Evolutionary conservation across 2,329 filamentous ascomycete species (phyloP), one percentile per base, ranked within the genome.

Genomic region (Penicillium capsulatum): DNA sequence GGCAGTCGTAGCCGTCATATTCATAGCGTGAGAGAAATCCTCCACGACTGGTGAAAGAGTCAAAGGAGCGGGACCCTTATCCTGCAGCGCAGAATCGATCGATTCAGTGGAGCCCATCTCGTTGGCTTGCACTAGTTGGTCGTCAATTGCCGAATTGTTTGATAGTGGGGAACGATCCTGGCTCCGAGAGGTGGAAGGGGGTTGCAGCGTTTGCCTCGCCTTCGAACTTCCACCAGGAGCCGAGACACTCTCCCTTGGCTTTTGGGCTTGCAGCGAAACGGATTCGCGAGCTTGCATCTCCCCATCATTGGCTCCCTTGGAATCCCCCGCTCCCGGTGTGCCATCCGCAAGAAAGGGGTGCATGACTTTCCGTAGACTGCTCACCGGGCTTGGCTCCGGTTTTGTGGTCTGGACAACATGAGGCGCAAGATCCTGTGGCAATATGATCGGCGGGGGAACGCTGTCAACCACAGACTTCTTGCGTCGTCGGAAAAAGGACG

Each of bases 401-500:
- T 60, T 61, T 39, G 50, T 43, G 0, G 32, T 38, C 27, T 64
- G 60, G 38, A 52, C 30, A 16, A 42, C 55, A 30, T 63, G 64
- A 24, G 71, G 55, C 26, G 68, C 65, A 17, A 70, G 51, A 30
- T 72, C 65, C 64, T 65, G 54, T 64, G 68, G 44, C 60, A 73
- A 51, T 54, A 60, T 43, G 64, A 74, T 65, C 7, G 83, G 80
- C 22, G 84, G 80, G 27, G 75, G 75, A 15, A 79, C 74, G 31
- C 64, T 61, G 47, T 94, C 89, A 10, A 80, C 78, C 22, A 88
- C 67, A 4, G 90, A 95, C 75, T 91, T 94, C 77, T 97, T 97
- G 48, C 90, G 79, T 44, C 92, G 78, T 47, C 92, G 79, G 69
- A 97, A 97, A 69, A 98, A 97, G 0, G 88, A 91, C 1, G 91